Evolutionary conservation across 2,329 filamentous ascomycete species (phyloP), one percentile per base, ranked within the genome.

Genomic region (Colletotrichum echinochloae): DNA sequence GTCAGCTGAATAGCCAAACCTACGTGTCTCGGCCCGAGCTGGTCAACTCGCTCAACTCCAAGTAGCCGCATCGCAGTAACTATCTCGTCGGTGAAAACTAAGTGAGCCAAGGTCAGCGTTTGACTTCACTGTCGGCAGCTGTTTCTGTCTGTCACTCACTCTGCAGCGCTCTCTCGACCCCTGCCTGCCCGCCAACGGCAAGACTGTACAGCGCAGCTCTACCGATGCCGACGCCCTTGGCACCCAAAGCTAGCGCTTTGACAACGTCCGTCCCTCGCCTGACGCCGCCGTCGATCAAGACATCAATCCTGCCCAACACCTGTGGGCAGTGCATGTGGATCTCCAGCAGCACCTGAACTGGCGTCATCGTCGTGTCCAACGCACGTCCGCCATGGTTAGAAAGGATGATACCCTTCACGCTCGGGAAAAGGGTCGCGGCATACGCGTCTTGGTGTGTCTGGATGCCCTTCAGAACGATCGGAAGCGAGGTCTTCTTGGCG

Each of bases 341-440:
- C 73, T 88, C 86, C 2, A 88, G 76, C 0, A 88, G 79, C 0
- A 85, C 84, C 23, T 88, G 78, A 5, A 73, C 16, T 2, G 71
- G 71, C 26, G 71, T 66, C 51, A 71, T 61, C 8, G 71, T 69
- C 18, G 71, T 73, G 23, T 89, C 87, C 1, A 88, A 79, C 1
- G 86, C 86, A 35, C 88, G 80, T 3, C 88, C 88, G 23, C 88
- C 88, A 65, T 90, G 88, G 71, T 90, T 90, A 70, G 84, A 87
- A 41, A 90, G 73, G 67, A 88, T 77, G 56, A 90, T 86, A 1
- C 87, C 87, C 18, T 81, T 81, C 0, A 88, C 87, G 11, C 60
- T 62, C 33, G 71, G 60, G 49, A 72, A 73, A 0, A 72, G 41
- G 4, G 64, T 72, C 8, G 71, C 71, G 7, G 68, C 64, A 44